Base-by-base conservation (phyloP, 352 stramenopile genomes). In the Globisporangium uncinulatum region DNA sequence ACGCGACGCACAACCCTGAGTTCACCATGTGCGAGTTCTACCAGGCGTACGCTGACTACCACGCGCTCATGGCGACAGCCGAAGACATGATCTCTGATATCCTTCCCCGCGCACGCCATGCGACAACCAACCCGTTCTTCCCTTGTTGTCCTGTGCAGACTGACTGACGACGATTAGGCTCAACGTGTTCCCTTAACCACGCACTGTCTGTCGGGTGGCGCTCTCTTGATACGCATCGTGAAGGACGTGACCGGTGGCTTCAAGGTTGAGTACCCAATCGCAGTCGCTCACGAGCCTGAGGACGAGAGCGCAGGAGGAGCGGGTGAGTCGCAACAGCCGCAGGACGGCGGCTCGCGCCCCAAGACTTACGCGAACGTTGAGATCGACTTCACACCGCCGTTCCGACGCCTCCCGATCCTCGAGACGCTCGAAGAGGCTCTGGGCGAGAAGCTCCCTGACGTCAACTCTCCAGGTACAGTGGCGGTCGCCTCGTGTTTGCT, bases 1-100 rank as follows among this genome's bases (percentile, higher is more conserved):
- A 99, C 69, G 78, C 98, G 54, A 99, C 96, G 7, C 97, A 99
- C 84, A 99, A 99, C 69, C 97, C 97, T 8, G 97, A 99, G 77
- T 99, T 99, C 73, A 99, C 97, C 6, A 99, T 97, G 6, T 98
- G 96, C 69, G 97, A 99, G 80, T 99, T 99, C 66, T 99, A 99
- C 73, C 77, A 95, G 76, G 97, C 97, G 8, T 99, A 99, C 68
- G 97, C 96, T 7, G 97, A 99, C 73, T 99, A 99, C 83, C 76
- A 99, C 65, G 93, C 98, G 61, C 77, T 99, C 32, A 99, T 99
- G 95, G 77, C 92, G 48, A 98, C 98, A 73, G 97, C 96, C 6
- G 97, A 99, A 73, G 91, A 98, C 52, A 94, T 99, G 83, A 76
- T 99, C 31, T 97, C 87, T 49, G 89, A 70, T 57, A 75, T 82